Percentiles rank a stretch among this genome's conserved stretches.
phyloP scores from a whole-genome alignment of 345 rosid species.

The Psidium friedrichsthalianum region DNA sequence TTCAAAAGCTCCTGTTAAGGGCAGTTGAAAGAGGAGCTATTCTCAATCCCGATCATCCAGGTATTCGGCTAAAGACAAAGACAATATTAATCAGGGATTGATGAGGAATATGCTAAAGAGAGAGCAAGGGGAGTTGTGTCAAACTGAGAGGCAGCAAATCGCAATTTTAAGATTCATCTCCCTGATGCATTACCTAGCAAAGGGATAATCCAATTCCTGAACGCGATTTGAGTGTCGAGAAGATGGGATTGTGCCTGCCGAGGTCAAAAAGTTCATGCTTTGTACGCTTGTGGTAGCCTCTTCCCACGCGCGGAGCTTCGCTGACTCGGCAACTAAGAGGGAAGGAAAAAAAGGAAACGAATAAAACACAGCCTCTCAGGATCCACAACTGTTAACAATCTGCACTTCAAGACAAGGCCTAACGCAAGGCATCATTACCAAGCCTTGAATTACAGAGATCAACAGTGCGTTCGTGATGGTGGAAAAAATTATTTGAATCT shows the following conservation, averaged over 20 bases:
- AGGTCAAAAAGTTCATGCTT: background rate
- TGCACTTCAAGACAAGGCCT: background rate
- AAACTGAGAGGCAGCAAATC: background rate
- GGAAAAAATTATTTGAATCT: background rate
- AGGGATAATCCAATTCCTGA: background rate
- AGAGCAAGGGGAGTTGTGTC: background rate
- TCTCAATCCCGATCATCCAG: background rate
- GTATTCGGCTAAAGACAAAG: background rate
- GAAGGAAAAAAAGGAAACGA: background rate
- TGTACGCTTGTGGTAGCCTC: background rate
- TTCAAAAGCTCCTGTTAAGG: no score
- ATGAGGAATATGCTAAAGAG: background rate
- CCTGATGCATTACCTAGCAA: background rate
- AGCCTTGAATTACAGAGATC: background rate
- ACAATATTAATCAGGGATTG: background rate
- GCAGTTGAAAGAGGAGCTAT: background rate
- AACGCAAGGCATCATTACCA: background rate
- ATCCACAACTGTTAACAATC: background rate
- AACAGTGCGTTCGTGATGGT: background rate
- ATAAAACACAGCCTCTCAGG: background rate
- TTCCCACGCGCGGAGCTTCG: accelerated
- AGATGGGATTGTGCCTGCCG: background rate
- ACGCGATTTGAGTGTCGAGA: background rate
- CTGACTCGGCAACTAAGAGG: accelerated
- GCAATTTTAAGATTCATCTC: background rate